Evolutionary conservation across 805 yeast genomes (phyloP).

Genomic region (Kluyveromyces lactis): DNA sequence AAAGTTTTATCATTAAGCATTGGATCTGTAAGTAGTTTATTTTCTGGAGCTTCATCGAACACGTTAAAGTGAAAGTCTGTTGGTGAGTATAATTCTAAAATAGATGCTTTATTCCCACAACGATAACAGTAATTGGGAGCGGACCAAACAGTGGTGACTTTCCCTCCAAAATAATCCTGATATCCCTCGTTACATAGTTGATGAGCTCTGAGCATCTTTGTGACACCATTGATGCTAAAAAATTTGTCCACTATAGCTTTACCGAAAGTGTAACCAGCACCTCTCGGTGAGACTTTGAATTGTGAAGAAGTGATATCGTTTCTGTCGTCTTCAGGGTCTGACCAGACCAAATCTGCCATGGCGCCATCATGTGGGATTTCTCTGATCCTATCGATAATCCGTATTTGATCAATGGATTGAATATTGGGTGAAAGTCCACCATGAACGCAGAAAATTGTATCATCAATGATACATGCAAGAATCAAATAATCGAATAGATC

Average conservation of each 20-base stretch:
- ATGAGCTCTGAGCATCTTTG: slow-evolving; percentile 85
- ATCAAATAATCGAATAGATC: slow-evolving; percentile 90
- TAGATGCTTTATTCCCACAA: slow-evolving; percentile 96
- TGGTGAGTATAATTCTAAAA: slow-evolving; percentile 71
- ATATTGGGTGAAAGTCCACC: slow-evolving; percentile 96
- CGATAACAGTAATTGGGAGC: slow-evolving; percentile 97
- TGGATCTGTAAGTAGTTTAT: slow-evolving; percentile 36
- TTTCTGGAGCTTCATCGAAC: slow-evolving; percentile 95
- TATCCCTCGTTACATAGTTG: slow-evolving; percentile 96
- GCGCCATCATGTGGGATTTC: slow-evolving; percentile 99
- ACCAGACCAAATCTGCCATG: slow-evolving; percentile 98
- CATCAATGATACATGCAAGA: slow-evolving; percentile 82
- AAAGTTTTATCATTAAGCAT: slow-evolving; percentile 13
- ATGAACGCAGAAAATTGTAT: slow-evolving; percentile 86
- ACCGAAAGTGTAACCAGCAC: slow-evolving; percentile 98
- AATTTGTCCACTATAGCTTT: slow-evolving; percentile 83
- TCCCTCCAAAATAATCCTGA: slow-evolving; percentile 83
- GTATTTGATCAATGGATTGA: slow-evolving; percentile 86
- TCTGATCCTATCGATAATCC: slow-evolving; percentile 80
- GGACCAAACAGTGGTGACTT: slow-evolving; percentile 94
- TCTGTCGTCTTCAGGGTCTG: slow-evolving; percentile 84
- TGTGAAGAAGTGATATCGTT: slow-evolving; percentile 50
- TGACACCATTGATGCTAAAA: slow-evolving; percentile 65
- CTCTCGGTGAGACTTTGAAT: slow-evolving; percentile 86
- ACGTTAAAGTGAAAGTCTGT: slow-evolving; percentile 76